Evolutionary conservation across 2,329 filamentous ascomycete species (phyloP).

Genomic region (Aplosporella prunicola): DNA sequence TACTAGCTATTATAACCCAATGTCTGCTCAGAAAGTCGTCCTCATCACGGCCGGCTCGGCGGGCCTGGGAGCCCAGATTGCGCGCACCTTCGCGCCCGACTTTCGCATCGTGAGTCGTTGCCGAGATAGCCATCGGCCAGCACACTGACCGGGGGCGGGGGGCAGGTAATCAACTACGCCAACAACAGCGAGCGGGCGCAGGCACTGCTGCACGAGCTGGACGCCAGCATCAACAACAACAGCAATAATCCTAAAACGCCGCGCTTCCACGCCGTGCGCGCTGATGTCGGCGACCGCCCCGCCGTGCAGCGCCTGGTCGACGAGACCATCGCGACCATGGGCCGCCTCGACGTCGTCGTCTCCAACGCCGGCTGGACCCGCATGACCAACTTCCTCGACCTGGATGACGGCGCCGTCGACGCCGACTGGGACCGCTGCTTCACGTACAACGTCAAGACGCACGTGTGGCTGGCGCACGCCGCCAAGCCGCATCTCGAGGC

Average conservation of each 20-base stretch:
- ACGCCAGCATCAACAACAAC: constrained; percentile 17
- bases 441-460: constrained; percentile 50
- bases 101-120: constrained; percentile 32
- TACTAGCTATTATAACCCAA: too few relatives aligned
- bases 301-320: constrained; percentile 35
- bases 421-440: constrained; percentile 59
- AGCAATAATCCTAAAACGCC: constrained; percentile 20
- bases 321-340: constrained; percentile 37
- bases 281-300: constrained; percentile 35
- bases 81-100: constrained; percentile 37
- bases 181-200: constrained; percentile 35
- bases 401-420: constrained; percentile 48
- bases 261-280: constrained; percentile 36
- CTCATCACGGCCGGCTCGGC: constrained; percentile 41
- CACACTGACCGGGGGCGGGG: not conserved
- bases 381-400: constrained; percentile 48
- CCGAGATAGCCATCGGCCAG: not conserved
- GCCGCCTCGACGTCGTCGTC: constrained; percentile 39
- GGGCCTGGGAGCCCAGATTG: constrained; percentile 39
- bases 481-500: constrained; percentile 50
- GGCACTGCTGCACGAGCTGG: constrained; percentile 33
- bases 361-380: constrained; percentile 53
- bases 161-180: constrained; percentile 39
- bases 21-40: constrained; percentile 35
- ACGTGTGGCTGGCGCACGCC: constrained; percentile 44